phyloP scores from a whole-genome alignment of 192 early-diverging fungal species.

The Spizellomyces sp. region DNA sequence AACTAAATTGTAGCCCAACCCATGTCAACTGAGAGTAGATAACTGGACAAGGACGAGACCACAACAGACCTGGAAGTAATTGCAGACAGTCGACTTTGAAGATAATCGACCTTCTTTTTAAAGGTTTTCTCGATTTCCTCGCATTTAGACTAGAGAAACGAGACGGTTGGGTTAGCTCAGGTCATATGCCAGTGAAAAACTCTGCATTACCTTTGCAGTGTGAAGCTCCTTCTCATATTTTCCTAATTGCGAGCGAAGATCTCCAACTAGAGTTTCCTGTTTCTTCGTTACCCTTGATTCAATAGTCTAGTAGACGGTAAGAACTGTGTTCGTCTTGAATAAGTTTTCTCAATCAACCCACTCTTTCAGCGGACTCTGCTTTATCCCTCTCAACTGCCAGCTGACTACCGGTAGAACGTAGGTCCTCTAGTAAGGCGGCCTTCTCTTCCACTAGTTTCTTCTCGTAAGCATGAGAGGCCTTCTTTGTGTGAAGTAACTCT shows the following conservation, averaged over 20 bases:
- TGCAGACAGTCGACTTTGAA: conserved; percentile 31
- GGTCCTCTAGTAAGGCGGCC: conserved; percentile 36
- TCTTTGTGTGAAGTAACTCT: conserved; percentile 60
- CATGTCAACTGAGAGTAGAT: too few species aligned
- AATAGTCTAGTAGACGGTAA: conserved; percentile 32
- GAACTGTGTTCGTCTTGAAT: background rate
- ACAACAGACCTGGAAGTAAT: conserved; percentile 38
- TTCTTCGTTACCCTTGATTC: conserved; percentile 43
- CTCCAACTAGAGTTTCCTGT: conserved; percentile 39
- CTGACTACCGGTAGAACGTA: conserved; percentile 25
- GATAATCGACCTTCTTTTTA: conserved; percentile 30
- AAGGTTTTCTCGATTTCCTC: conserved; percentile 31
- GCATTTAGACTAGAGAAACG: conserved; percentile 24
- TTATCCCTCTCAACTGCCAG: conserved; percentile 37
- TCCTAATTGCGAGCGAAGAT: conserved; percentile 38
- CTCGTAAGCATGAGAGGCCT: conserved; percentile 42
- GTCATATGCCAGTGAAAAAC: background rate
- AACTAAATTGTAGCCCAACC: conserved; percentile 38
- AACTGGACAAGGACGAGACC: background rate
- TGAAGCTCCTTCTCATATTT: conserved; percentile 42
- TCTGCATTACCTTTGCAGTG: conserved; percentile 26
- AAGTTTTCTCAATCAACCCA: conserved; percentile 8
- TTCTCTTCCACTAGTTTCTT: conserved; percentile 54
- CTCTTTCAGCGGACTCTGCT: conserved; percentile 44
- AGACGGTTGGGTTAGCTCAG: background rate